These are phyloP conservation scores for Phytophthora rubi DNA, from an alignment of 352 stramenopile genomes.

Conservation along the genomic window DNA sequence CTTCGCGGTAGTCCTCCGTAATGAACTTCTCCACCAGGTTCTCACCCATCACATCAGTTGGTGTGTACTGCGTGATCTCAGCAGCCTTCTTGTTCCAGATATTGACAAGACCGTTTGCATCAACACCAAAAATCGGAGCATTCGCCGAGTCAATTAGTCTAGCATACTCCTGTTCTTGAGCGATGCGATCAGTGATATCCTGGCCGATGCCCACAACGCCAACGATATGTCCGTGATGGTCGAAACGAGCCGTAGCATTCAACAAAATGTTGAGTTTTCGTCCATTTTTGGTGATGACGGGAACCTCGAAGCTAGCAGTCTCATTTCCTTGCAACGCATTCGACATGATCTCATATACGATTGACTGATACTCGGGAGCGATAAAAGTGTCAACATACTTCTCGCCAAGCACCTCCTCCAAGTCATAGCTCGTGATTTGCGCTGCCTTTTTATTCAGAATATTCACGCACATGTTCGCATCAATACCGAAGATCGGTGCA, in stretches of 20 bases:
- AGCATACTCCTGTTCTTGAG: constrained; percentile 62
- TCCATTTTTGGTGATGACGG: constrained; percentile 69
- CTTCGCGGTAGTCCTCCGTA: constrained; percentile 58
- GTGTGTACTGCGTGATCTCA: constrained; percentile 77
- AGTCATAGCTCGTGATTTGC: constrained; percentile 72
- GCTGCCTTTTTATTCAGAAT: constrained; percentile 78
- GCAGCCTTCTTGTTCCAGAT: constrained; percentile 78
- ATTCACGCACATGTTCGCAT: constrained; percentile 55
- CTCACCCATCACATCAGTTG: constrained; percentile 65
- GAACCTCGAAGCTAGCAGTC: constrained; percentile 81
- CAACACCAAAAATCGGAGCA: constrained; percentile 89
- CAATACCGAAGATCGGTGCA: constrained; percentile 65
- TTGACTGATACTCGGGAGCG: constrained; percentile 66
- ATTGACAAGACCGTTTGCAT: constrained; percentile 61
- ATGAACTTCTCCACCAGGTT: constrained; percentile 71
- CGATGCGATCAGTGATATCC: constrained; percentile 75
- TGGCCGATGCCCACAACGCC: constrained; percentile 78
- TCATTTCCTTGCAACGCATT: constrained; percentile 65
- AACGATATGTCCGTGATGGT: constrained; percentile 67
- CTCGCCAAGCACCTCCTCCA: constrained; percentile 76
- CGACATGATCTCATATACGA: constrained; percentile 73
- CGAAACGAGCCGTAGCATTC: constrained; percentile 77
- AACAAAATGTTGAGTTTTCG: constrained; percentile 76
- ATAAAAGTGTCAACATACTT: constrained; percentile 88
- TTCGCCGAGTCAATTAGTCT: constrained; percentile 80